These are phyloP conservation scores for Saturnispora mendoncae DNA, from an alignment of 805 yeast species.

Conservation along the genomic window DNA sequence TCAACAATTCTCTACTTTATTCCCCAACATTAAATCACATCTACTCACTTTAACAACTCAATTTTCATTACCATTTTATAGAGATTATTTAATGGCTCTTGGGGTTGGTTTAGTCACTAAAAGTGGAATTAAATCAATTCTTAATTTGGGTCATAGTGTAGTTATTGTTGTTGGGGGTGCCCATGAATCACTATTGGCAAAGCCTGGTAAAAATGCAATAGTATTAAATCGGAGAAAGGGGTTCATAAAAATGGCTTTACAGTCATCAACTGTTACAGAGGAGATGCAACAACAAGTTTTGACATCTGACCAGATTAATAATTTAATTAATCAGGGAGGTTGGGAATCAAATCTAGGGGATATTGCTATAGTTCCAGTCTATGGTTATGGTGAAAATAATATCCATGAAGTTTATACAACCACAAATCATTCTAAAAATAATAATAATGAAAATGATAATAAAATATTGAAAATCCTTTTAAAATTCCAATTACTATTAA, in stretches of 20 bases:
- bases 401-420: constrained; percentile 36
- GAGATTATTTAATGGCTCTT: constrained; percentile 73
- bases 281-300: background rate
- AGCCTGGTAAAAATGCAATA: constrained; percentile 54
- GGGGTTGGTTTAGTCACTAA: constrained; percentile 84
- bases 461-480: constrained; percentile 29
- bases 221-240: constrained; percentile 78
- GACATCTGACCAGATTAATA: background rate
- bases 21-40: constrained; percentile 79
- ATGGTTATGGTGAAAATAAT: constrained; percentile 84
- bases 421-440: constrained; percentile 13
- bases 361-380: constrained; percentile 73
- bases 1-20: constrained; percentile 39
- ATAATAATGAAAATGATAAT: constrained; percentile 15
- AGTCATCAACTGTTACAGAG: constrained; percentile 28
- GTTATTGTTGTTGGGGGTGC: constrained; percentile 96
- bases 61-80: constrained; percentile 72
- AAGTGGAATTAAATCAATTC: constrained; percentile 55
- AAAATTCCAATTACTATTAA: constrained; percentile 65
- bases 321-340: constrained; percentile 10
- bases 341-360: constrained; percentile 38
- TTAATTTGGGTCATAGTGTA: constrained; percentile 61
- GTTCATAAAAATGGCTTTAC: constrained; percentile 77
- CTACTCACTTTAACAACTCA: constrained; percentile 77
- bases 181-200: constrained; percentile 68